Base-by-base conservation (phyloP, 108 stramenopile genomes). In the Skeletonema potamos region DNA sequence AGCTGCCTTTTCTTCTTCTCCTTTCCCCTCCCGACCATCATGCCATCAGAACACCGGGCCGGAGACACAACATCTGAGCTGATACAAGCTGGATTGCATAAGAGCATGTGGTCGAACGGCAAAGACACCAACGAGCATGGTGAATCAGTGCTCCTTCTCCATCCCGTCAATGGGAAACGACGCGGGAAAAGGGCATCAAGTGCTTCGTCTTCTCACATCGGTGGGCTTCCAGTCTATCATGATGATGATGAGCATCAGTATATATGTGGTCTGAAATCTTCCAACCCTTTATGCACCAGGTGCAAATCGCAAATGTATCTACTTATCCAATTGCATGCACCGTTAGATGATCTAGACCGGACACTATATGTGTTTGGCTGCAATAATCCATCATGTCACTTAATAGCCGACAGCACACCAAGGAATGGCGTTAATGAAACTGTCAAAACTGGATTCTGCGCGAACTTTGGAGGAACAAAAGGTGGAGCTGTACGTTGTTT, bases 121-220 rank as follows among this genome's bases (percentile, higher is more conserved):
- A 67, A 81, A n/a, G 88, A 87, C 27, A 63, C 72, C 37, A 87
- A 84, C 56, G 87, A 91, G 28, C 32, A 75, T 18, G 92, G 92
- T 17, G 86, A 93, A 28, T 61, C 82, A 8, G 73, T 93, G 8
- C 74, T 87, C 51, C 54, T 91, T 8, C 85, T 85, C 54, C 79
- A 34, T 39, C 86, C 82, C 20, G 85, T 65, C 62, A 64, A 28
- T 41, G 77, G 68, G 56, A 76, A 30, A 44, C 48, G 46, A 46
- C 65, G 57, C 46, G 54, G 44, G 64, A 63, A 44, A 58, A 36
- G 29, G 39, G 26, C 33, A 32, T 20, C 27, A 15, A 66, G 22
- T 46, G 70, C 62, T 63, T 77, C 56, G 22, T 80, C 54, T 27
- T 80, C 57, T 82, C 94, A 62, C 78, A 71, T 66, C 27, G 94